phyloP scores from a whole-genome alignment of 345 rosid genomes.

The Lepidium didymum region DNA sequence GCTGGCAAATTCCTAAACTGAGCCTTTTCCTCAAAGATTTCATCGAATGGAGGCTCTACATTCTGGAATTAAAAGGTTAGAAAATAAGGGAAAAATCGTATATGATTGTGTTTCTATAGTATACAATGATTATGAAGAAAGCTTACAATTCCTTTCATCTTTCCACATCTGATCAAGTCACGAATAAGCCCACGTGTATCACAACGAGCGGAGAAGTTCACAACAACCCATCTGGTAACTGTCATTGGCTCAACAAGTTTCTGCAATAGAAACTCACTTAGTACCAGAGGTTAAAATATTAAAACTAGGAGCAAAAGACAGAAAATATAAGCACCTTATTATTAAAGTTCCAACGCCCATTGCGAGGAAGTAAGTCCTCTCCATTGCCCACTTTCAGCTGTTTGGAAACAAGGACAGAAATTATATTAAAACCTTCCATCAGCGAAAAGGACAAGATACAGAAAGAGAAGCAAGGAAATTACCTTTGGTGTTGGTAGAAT shows the following conservation, averaged over 20 bases:
- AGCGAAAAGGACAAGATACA: background rate
- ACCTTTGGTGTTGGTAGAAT: constrained; percentile 74
- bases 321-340: constrained; percentile 45
- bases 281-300: background rate
- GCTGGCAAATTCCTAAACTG: constrained; percentile 52
- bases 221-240: constrained; percentile 77
- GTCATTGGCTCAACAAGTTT: constrained; percentile 67
- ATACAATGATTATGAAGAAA: background rate
- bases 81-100: background rate
- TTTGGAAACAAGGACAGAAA: background rate
- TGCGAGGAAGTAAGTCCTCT: constrained; percentile 60
- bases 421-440: background rate
- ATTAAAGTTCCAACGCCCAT: constrained; percentile 93
- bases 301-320: background rate
- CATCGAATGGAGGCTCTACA: constrained; percentile 42
- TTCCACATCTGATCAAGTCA: constrained; percentile 60
- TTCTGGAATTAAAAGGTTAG: constrained; percentile 16
- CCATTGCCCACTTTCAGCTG: constrained; percentile 90
- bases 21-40: constrained; percentile 47
- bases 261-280: constrained; percentile 31
- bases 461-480: background rate
- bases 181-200: constrained; percentile 43
- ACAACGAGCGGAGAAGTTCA: constrained; percentile 86
- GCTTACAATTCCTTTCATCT: constrained; percentile 85
- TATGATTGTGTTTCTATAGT: background rate